Percentiles rank a stretch among this genome's conserved stretches.
phyloP scores from a whole-genome alignment of 192 early-diverging fungal genomes.

The Gonapodya prolifera region DNA sequence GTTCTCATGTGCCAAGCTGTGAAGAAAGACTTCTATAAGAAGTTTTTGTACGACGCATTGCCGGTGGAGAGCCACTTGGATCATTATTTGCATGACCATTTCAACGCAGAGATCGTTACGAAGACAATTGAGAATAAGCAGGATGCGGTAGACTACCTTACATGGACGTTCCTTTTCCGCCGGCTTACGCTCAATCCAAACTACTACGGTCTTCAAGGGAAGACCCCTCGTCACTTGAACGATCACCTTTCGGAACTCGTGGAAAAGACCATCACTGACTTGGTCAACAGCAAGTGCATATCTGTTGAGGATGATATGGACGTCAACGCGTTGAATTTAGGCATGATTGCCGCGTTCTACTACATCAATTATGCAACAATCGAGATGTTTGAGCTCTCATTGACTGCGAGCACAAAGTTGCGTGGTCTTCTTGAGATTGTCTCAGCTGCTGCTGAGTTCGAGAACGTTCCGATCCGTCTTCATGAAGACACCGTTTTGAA shows the following conservation, averaged over 20 bases:
- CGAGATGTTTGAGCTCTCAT: constrained; percentile 80
- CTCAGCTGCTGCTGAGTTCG: constrained; percentile 86
- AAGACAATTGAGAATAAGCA: constrained; percentile 94
- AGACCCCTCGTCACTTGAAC: constrained; percentile 74
- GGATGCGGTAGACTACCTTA: constrained; percentile 97
- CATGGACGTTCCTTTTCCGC: constrained; percentile 97
- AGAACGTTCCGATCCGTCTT: constrained; percentile 80
- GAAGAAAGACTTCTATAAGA: constrained; percentile 96
- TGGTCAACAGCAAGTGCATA: constrained; percentile 76
- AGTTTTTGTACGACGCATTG: constrained; percentile 90
- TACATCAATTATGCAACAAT: constrained; percentile 90
- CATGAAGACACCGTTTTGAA: constrained; percentile 74
- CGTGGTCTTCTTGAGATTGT: constrained; percentile 88
- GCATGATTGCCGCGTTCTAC: constrained; percentile 97
- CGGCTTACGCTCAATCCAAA: constrained; percentile 94
- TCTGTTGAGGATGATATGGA: constrained; percentile 55
- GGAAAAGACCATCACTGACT: constrained; percentile 75
- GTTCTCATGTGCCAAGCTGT: constrained; percentile 88
- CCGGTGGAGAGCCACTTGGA: constrained; percentile 94
- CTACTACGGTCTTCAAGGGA: constrained; percentile 74
- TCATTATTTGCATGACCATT: constrained; percentile 87
- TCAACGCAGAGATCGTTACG: constrained; percentile 93
- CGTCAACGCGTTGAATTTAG: constrained; percentile 73
- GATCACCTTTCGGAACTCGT: constrained; percentile 92
- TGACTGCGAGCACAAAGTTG: constrained; percentile 76